These are phyloP conservation scores for Crithidia fasciculata DNA, from an alignment of 208 protist species.

Conservation along the genomic window DNA sequence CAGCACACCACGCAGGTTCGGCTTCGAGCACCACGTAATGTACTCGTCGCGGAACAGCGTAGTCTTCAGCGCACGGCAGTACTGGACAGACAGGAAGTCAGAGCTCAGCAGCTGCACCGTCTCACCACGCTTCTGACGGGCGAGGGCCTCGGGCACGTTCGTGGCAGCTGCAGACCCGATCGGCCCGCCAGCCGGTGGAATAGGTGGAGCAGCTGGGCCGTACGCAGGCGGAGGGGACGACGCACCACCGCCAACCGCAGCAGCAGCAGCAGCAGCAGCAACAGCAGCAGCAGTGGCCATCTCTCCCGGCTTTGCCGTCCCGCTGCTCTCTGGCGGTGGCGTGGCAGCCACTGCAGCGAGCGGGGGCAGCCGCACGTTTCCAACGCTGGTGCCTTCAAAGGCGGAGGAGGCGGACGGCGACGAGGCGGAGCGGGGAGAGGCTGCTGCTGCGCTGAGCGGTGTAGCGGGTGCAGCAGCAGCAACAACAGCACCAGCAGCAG, in stretches of 20 bases:
- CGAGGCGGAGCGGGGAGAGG: background rate
- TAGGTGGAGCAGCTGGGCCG: background rate
- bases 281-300: background rate
- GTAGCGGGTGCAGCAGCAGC: too few species aligned
- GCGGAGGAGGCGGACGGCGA: conserved; percentile 1
- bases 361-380: background rate
- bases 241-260: background rate
- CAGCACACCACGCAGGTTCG: conserved; percentile 38
- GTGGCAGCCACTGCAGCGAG: background rate
- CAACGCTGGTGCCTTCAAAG: background rate
- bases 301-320: background rate
- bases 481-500: too few species aligned
- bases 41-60: conserved; percentile 50
- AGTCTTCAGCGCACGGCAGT: conserved; percentile 36
- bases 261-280: background rate
- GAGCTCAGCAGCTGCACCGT: conserved; percentile 55
- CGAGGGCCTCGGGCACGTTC: conserved; percentile 22
- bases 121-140: conserved; percentile 45
- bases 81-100: conserved; percentile 37
- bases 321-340: background rate
- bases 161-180: conserved; percentile 10
- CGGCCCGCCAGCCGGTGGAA: background rate
- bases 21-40: conserved; percentile 57
- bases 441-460: background rate
- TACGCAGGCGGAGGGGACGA: background rate